Evolutionary conservation across 345 rosid genomes (phyloP), one percentile per base, ranked within the genome.

Genomic region (Ricinus communis): DNA sequence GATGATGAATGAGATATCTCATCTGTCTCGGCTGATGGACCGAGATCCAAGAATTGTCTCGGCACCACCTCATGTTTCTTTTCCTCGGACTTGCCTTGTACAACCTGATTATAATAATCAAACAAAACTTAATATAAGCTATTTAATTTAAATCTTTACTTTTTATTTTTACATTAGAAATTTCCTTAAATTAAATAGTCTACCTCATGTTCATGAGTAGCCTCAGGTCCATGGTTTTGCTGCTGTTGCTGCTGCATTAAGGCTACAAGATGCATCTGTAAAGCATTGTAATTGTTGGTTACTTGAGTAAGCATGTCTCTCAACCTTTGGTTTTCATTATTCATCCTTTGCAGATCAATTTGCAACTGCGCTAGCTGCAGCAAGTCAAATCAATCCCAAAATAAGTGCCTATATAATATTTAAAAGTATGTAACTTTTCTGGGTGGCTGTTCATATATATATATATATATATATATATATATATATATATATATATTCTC

Each of bases 281-380:
- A 72, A 18, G 91, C 76, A 77, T 57, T 80, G 84, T 86, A 91
- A 77, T 85, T 91, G 80, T 62, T 88, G 67, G 73, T 74, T 2
- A 93, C 96, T 83, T 93, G 91, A 72, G 82, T 53, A 18, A 95
- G 90, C 89, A 92, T 87, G 62, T 90, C 97, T 79, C 46, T 89
- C 21, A 95, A 69, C 84, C 71, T 87, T 61, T 80, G 90, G 56
- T 95, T 95, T 74, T 95, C 99, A 19, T 71, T 58, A 9, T 85
- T 91, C 93, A 87, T 87, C 41, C 78, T 79, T 70, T 85, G 86
- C 45, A 95, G 81, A 87, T 88, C 90, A 51, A 71, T 78, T 80
- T 88, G 91, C 79, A 95, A 82, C 24, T 88, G 78, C 0, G 71
- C 82, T 70, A 88, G 70, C 94, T 88, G 77, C 40, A 81, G 68